Evolutionary conservation across 2,329 filamentous ascomycete species (phyloP), one percentile per base, ranked within the genome.

Genomic region (Fusarium sp.): DNA sequence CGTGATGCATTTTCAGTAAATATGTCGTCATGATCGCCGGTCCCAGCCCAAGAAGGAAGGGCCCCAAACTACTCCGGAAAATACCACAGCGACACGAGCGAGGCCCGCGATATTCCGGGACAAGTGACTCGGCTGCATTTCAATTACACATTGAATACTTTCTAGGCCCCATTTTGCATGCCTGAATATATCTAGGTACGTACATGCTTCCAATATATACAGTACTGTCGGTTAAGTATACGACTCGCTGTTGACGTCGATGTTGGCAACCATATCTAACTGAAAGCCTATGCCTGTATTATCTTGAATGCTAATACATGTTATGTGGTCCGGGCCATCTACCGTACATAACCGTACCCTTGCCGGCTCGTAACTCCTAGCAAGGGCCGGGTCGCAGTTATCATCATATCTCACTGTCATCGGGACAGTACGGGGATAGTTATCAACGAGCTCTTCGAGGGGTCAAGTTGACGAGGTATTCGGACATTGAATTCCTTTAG

Each of bases 11-110:
- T 46, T 35, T 54, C 49, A 63, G 49, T 25, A 60, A 63, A 46
- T 49, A 49, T 77, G 71, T 74, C 71, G 75, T 77, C 75, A 77
- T 74, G 74, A 77, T 77, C 73, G 73, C 46, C 60, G 38, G 52
- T 27, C n/a, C 45, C 38, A 51, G 44, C 44, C 25, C 44, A 29
- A 21, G 29, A 29, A 21, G 29, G 25, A 46, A 21, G n/a, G 33
- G 21, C 45, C 57, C 38, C n/a, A 54, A 60, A 73, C 66, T 66
- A n/a, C n/a, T n/a, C n/a, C n/a, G n/a, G n/a, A 69, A 54, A 69
- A 56, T 52, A 69, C 33, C 37, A 58, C 66, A 45, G 56, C 29
- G 12, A 67, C 41, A 33, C 58, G 59, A 49, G 39, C 61, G 59
- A 49, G 39, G 59, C 58, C 66, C 70, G 57, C 48, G 48, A 70